Evolutionary conservation across 139 green algal species (phyloP).

Genomic region (Closterium sp.): DNA sequence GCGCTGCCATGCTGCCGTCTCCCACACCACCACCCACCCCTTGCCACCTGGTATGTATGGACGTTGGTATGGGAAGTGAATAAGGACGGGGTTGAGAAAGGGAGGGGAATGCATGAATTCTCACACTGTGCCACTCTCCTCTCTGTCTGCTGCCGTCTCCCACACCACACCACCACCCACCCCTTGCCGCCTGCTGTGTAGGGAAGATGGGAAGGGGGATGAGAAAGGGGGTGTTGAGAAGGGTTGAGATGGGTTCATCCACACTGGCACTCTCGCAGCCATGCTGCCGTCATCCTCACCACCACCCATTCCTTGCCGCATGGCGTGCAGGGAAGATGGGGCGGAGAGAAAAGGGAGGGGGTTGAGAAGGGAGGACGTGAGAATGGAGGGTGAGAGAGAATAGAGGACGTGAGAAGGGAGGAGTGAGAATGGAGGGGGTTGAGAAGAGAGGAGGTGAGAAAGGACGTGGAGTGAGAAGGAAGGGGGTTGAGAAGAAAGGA

Average conservation of each 20-base stretch:
- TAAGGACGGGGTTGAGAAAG: neutral
- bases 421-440: no score
- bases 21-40: conserved; percentile 6
- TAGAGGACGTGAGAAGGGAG: no score
- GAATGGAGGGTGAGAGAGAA: no score
- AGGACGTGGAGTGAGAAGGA: no score
- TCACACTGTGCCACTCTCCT: neutral
- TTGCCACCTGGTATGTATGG: neutral
- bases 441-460: no score
- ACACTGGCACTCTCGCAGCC: no score
- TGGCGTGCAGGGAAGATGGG: no score
- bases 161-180: neutral
- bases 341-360: no score
- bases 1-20: neutral
- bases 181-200: neutral
- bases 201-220: neutral
- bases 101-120: no score
- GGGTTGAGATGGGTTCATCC: no score
- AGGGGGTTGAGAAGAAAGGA: no score
- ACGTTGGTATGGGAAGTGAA: neutral
- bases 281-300: neutral
- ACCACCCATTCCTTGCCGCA: neutral
- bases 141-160: neutral
- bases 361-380: no score
- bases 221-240: neutral